A percentile compares a stretch with the other conserved stretches of the same genome.
Evolutionary conservation across 257 asterid species (phyloP).

Genomic region (Primulina tabacum): DNA sequence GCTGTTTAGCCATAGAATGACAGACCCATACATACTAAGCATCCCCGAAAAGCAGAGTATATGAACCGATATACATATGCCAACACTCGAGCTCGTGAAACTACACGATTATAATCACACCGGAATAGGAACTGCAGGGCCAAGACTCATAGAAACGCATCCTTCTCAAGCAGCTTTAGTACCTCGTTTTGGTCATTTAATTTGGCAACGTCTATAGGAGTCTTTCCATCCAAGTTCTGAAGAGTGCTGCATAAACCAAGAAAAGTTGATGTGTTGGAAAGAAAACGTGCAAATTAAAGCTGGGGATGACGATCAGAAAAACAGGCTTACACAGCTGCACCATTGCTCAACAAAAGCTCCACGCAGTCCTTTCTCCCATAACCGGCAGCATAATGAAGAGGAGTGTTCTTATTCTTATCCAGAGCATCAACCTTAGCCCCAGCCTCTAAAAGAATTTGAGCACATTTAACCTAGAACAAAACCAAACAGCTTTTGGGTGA

Average conservation of each 20-base stretch:
- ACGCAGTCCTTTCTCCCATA: slow-evolving; percentile 97
- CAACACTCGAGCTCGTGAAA: background rate
- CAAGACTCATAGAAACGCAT: slow-evolving; percentile 42
- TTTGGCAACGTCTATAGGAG: slow-evolving; percentile 57
- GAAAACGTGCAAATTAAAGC: background rate
- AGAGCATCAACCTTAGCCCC: slow-evolving; percentile 91
- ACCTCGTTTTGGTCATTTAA: slow-evolving; percentile 52
- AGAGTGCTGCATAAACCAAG: slow-evolving; percentile 39
- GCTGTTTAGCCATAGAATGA: background rate
- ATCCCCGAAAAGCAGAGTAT: background rate
- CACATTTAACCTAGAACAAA: slow-evolving; percentile 69
- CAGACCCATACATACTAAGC: background rate
- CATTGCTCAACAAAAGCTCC: slow-evolving; percentile 81
- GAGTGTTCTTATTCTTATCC: slow-evolving; percentile 97
- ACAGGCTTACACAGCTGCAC: slow-evolving; percentile 92
- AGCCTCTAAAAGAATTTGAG: slow-evolving; percentile 88
- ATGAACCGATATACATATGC: background rate
- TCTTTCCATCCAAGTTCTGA: slow-evolving; percentile 59
- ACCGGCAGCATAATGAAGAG: slow-evolving; percentile 99
- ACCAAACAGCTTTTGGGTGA: slow-evolving; percentile 15
- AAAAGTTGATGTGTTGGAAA: background rate
- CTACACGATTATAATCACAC: background rate
- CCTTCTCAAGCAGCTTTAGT: slow-evolving; percentile 57
- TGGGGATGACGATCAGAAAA: background rate
- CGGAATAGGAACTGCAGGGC: slow-evolving; percentile 22